Conservation (phyloP, 345 rosid genomes). For the Salix udensis region DNA sequence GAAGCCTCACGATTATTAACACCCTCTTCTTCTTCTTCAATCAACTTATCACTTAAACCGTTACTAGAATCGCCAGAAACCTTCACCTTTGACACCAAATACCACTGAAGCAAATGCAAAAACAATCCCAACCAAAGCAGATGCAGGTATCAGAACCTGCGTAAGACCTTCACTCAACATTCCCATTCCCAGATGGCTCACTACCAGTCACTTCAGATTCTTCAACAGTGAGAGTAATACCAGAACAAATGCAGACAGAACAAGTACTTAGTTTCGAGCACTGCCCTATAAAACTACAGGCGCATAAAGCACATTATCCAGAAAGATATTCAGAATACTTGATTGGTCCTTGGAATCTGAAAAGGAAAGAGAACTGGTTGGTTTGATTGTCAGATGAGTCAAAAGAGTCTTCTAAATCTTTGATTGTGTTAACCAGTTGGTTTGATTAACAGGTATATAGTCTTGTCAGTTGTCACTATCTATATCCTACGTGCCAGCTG, state of each 20-base stretch:
- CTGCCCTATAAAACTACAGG: neutral
- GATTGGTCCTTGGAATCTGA: slow-evolving; percentile 16
- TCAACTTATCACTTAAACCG: slow-evolving; percentile 39
- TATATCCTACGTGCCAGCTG: slow-evolving; percentile 8
- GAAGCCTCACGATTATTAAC: slow-evolving; percentile 37
- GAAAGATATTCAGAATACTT: slow-evolving; percentile 12
- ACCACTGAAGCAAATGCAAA: slow-evolving; percentile 72
- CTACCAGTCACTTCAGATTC: neutral
- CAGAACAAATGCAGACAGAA: slow-evolving; percentile 3
- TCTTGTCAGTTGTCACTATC: slow-evolving; percentile 14
- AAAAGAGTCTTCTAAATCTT: neutral
- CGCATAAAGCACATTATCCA: slow-evolving; percentile 5
- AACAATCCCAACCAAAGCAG: slow-evolving; percentile 51
- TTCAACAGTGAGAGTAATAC: neutral
- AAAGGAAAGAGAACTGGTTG: slow-evolving; percentile 32
- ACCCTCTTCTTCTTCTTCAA: slow-evolving; percentile 53
- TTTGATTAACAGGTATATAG: slow-evolving; percentile 33
- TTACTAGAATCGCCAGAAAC: slow-evolving; percentile 33
- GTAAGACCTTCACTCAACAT: slow-evolving; percentile 43
- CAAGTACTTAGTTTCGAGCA: neutral
- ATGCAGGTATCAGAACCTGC: slow-evolving; percentile 49
- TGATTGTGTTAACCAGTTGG: slow-evolving; percentile 24
- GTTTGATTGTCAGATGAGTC: slow-evolving; percentile 37
- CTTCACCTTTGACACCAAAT: slow-evolving; percentile 51
- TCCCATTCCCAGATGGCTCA: slow-evolving; percentile 30